phyloP scores from a whole-genome alignment of 148 eudicot species.

The Nepenthes gracilis region DNA sequence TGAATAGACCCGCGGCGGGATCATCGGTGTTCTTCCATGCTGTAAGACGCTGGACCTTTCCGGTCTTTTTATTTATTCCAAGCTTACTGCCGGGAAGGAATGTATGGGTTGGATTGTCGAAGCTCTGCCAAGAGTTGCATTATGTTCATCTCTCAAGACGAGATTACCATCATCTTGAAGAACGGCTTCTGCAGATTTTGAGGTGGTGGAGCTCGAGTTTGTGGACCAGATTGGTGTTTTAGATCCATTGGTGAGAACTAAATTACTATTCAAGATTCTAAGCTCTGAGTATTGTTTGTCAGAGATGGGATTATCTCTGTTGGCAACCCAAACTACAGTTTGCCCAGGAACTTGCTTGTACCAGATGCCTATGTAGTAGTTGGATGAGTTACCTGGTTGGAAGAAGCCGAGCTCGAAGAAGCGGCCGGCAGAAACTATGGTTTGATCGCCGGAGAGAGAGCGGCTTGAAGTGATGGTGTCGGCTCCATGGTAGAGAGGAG shows the following conservation, averaged over 20 bases:
- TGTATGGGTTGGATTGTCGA: conserved; percentile 26
- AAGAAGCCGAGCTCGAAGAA: conserved; percentile 41
- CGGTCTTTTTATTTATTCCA: conserved; percentile 17
- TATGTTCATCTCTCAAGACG: conserved; percentile 27
- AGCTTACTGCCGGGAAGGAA: conserved; percentile 28
- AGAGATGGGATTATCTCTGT: conserved; percentile 29
- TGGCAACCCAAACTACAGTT: conserved; percentile 44
- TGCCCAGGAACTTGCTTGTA: conserved; percentile 18
- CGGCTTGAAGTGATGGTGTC: conserved; percentile 32
- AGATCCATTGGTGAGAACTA: conserved; percentile 22
- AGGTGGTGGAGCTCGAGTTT: conserved; percentile 7
- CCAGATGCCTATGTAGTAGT: conserved; percentile 35
- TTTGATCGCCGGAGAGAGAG: conserved; percentile 34
- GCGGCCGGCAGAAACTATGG: conserved; percentile 28
- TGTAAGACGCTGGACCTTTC: conserved; percentile 12
- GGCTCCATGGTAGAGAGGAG: too few species aligned
- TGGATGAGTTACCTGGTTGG: conserved; percentile 31
- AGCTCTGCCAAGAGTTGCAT: conserved; percentile 34
- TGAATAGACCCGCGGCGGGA: conserved; percentile 28
- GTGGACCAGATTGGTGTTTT: conserved; percentile 35
- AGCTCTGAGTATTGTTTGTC: conserved; percentile 21
- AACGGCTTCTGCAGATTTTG: conserved; percentile 15
- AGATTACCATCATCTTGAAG: conserved; percentile 41
- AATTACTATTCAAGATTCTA: conserved; percentile 23
- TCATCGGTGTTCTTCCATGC: conserved; percentile 40